phyloP scores from a whole-genome alignment of 2,329 filamentous ascomycete genomes.

The Claviceps capensis region DNA sequence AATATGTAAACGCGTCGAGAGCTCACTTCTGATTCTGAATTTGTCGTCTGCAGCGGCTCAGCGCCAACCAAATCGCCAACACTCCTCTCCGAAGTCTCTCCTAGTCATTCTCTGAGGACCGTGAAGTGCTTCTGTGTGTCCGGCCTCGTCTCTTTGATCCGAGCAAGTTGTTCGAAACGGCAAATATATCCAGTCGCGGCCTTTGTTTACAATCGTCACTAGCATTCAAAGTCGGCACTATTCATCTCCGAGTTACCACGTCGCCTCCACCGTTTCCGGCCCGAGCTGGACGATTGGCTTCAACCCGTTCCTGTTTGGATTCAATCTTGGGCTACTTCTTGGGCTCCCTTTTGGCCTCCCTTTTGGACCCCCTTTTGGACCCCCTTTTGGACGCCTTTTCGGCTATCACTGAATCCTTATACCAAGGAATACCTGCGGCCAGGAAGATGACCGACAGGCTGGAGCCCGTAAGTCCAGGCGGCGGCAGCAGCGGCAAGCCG shows the following conservation, averaged over 20 bases:
- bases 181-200: background rate
- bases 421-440: background rate
- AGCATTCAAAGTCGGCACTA: background rate
- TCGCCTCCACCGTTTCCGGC: background rate
- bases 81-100: background rate
- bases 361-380: too few relatives aligned
- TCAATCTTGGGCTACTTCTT: background rate
- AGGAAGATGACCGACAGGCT: constrained; percentile 15
- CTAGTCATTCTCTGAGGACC: too few relatives aligned
- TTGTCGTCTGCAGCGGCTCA: background rate
- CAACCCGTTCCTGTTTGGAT: background rate
- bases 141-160: background rate
- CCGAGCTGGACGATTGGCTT: background rate
- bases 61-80: background rate
- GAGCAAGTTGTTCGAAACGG: background rate
- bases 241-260: background rate
- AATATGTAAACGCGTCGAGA: background rate
- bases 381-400: background rate
- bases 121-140: background rate
- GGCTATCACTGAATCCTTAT: background rate
- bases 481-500: constrained; percentile 12
- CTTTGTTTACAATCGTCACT: background rate
- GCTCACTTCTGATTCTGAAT: background rate
- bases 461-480: constrained; percentile 12
- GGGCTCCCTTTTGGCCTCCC: background rate